Evolutionary conservation across 306 rosid genomes (phyloP).

Genomic region (Cucurbita ficifolia): DNA sequence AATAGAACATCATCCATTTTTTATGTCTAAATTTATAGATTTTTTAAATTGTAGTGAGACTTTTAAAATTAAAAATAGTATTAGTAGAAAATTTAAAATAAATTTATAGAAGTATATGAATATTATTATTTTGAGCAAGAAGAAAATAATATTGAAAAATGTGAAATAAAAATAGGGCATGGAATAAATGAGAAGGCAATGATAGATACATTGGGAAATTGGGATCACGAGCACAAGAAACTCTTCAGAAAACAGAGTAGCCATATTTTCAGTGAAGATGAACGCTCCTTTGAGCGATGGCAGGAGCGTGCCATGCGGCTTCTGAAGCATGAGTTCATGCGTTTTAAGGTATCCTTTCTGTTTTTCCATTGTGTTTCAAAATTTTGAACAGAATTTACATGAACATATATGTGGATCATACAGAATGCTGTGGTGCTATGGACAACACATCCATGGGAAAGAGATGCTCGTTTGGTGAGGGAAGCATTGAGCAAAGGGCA

Average conservation of each 20-base stretch:
- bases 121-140: background rate
- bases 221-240: constrained; percentile 42
- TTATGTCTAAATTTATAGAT: too few relatives aligned
- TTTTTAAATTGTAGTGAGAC: background rate
- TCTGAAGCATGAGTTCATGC: constrained; percentile 76
- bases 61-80: background rate
- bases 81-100: too few relatives aligned
- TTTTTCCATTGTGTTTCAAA: background rate
- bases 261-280: constrained; percentile 45
- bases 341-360: constrained; percentile 46
- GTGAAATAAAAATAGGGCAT: constrained; percentile 35
- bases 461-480: constrained; percentile 73
- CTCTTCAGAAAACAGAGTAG: constrained; percentile 45
- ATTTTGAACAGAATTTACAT: too few relatives aligned
- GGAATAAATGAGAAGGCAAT: constrained; percentile 75
- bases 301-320: constrained; percentile 33
- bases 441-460: constrained; percentile 96
- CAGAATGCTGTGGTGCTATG: constrained; percentile 71
- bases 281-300: constrained; percentile 68
- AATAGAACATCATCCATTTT: background rate
- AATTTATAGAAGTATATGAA: too few relatives aligned
- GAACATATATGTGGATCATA: background rate
- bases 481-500: constrained; percentile 59
- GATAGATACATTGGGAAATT: constrained; percentile 50
- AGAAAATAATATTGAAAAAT: background rate